These are phyloP conservation scores for Collybia mongolica DNA, from an alignment of 768 basidiomycete species.

Conservation along the genomic window DNA sequence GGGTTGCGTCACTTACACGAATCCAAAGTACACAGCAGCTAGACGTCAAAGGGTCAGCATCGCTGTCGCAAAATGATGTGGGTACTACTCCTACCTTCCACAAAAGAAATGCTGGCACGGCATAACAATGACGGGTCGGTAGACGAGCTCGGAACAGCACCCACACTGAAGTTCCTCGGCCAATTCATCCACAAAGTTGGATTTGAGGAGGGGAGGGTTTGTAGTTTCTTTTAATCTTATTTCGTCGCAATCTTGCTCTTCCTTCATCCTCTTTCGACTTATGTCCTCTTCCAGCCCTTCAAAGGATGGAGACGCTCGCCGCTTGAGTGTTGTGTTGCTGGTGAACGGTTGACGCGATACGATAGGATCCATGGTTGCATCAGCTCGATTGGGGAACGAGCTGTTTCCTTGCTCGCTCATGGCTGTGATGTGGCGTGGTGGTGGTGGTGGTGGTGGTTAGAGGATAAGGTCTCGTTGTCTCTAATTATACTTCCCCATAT, in stretches of 20 bases:
- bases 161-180: constrained; percentile 81
- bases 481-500: constrained; percentile 19
- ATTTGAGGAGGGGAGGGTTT: constrained; percentile 10
- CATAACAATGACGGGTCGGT: constrained; percentile 76
- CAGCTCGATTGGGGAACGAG: constrained; percentile 14
- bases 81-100: constrained; percentile 58
- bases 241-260: constrained; percentile 27
- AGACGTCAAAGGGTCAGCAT: constrained; percentile 4
- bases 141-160: constrained; percentile 81
- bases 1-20: constrained; percentile 53
- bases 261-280: constrained; percentile 63
- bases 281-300: constrained; percentile 44
- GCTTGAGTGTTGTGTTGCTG: constrained; percentile 41
- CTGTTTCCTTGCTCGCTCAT: constrained; percentile 12
- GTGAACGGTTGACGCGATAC: constrained; percentile 9
- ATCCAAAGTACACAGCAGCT: constrained; percentile 87
- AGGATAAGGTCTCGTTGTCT: constrained; percentile 18
- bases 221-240: constrained; percentile 4
- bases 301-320: constrained; percentile 60
- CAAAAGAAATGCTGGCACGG: constrained; percentile 93
- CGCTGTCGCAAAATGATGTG: neutral
- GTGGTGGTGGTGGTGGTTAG: constrained; percentile 15
- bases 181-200: constrained; percentile 55
- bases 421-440: constrained; percentile 6
- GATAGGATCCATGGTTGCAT: constrained; percentile 14